A percentile compares a stretch with the other conserved stretches of the same genome.
Evolutionary conservation across 768 basidiomycete genomes (phyloP).

Genomic region (Russula ochroleuca): DNA sequence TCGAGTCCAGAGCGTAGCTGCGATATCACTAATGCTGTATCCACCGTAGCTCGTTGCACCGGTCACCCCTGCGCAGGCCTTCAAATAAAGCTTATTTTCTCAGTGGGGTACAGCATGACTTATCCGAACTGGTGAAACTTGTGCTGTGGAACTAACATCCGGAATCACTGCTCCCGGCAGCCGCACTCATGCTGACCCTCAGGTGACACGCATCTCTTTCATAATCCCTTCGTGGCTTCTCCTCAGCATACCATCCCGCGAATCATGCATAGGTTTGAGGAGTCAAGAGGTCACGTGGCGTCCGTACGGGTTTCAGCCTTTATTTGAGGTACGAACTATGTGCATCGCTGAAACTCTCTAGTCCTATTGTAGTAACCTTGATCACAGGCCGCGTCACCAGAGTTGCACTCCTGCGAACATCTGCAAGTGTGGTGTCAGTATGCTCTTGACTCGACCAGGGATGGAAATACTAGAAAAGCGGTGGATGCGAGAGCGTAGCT

Average conservation of each 20-base stretch:
- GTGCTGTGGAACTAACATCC: background rate
- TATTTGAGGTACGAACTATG: background rate
- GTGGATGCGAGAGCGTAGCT: background rate
- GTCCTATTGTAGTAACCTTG: background rate
- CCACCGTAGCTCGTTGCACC: background rate
- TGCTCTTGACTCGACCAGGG: background rate
- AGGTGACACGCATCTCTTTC: constrained; percentile 1
- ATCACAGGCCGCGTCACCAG: background rate
- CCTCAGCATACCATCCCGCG: background rate
- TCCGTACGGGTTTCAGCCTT: background rate
- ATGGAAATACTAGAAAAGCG: background rate
- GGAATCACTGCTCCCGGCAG: background rate
- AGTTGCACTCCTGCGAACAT: background rate
- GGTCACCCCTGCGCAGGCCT: background rate
- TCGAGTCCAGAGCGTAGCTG: background rate
- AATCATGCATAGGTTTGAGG: background rate
- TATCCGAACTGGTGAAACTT: background rate
- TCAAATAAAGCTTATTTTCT: background rate
- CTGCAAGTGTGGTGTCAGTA: background rate
- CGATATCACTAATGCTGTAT: background rate
- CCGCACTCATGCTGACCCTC: background rate
- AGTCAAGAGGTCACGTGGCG: background rate
- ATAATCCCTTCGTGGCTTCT: background rate
- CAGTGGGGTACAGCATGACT: background rate
- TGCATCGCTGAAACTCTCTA: background rate